These are phyloP conservation scores for Myxozyma lipomycoides DNA, from an alignment of 805 yeast genomes.

Conservation along the genomic window DNA sequence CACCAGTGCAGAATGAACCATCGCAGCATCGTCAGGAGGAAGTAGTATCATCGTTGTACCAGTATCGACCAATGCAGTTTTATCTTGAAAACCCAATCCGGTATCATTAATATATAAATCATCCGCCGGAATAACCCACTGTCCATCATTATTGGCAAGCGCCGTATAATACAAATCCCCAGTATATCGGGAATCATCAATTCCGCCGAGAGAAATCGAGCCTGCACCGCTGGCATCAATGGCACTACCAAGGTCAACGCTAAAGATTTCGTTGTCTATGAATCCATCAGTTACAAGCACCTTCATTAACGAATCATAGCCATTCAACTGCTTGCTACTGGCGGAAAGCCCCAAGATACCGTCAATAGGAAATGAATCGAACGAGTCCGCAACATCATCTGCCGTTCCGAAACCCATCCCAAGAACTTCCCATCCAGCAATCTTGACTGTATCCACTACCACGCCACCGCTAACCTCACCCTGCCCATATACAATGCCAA, in stretches of 20 bases:
- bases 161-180: constrained; percentile 45
- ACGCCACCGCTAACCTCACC: constrained; percentile 52
- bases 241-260: constrained; percentile 42
- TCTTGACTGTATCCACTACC: constrained; percentile 39
- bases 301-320: constrained; percentile 33
- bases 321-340: constrained; percentile 38
- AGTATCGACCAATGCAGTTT: constrained; percentile 52
- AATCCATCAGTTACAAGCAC: constrained; percentile 29
- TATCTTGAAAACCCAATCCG: constrained; percentile 21
- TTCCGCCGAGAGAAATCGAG: constrained; percentile 44
- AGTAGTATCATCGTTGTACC: constrained; percentile 63
- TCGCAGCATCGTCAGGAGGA: constrained; percentile 52
- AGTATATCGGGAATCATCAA: constrained; percentile 38
- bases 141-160: constrained; percentile 35
- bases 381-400: constrained; percentile 49
- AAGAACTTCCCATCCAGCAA: constrained; percentile 39
- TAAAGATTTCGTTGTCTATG: constrained; percentile 41
- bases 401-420: constrained; percentile 52
- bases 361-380: constrained; percentile 49
- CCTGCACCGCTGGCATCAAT: constrained; percentile 40
- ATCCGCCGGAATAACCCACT: constrained; percentile 51
- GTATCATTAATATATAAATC: constrained; percentile 39
- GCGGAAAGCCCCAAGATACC: constrained; percentile 59
- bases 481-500: constrained; percentile 51
- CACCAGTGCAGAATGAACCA: constrained; percentile 50